Evolutionary conservation across 441 rosid genomes (phyloP), one percentile per base, ranked within the genome.

Genomic region (Arabidopsis lyrata): DNA sequence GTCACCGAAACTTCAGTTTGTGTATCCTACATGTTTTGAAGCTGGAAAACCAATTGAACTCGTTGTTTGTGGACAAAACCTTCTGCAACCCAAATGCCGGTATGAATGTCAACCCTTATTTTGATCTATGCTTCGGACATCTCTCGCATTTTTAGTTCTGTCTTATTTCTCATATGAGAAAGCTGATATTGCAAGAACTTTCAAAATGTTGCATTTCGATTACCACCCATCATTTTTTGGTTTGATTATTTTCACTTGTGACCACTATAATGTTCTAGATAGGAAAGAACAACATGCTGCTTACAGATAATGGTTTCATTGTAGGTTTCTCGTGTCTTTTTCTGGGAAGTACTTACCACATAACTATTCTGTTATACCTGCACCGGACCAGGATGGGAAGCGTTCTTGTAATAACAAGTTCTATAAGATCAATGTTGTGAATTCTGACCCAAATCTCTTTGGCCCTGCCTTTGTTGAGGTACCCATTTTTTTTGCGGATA

Each of bases 401-500:
- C 65, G 78, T 72, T 65, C 78, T 58, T 68, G 80, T 65, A 67
- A 73, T 67, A 92, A 90, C 82, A 90, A 85, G 76, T 56, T 90
- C 50, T 93, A 80, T 90, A 91, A 87, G 74, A 86, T 95, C 76
- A 54, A 22, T 39, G 77, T 90, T 71, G 81, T 83, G 68, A 82
- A 57, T 42, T 77, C 83, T 36, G 93, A 92, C 53, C 86, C 90
- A 34, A 74, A 83, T 81, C 77, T 81, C 59, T 81, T 79, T 81
- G 99, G 99, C 76, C 99, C 99, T 74, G 98, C 96, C 61, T 95
- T 95, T 88, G 81, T 93, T 60, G 99, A 95, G 93, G 99, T 91
- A 74, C 8, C 69, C 52, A 15, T 61, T 31, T 42, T 42, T 48
- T 15, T 53, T 42, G 29, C 36, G n/a, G 27, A 72, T 36, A 18